Percentiles rank a stretch among this genome's conserved stretches.
These are phyloP conservation scores for Botryobasidium botryosum DNA, from an alignment of 768 basidiomycete species.

Conservation along the genomic window DNA sequence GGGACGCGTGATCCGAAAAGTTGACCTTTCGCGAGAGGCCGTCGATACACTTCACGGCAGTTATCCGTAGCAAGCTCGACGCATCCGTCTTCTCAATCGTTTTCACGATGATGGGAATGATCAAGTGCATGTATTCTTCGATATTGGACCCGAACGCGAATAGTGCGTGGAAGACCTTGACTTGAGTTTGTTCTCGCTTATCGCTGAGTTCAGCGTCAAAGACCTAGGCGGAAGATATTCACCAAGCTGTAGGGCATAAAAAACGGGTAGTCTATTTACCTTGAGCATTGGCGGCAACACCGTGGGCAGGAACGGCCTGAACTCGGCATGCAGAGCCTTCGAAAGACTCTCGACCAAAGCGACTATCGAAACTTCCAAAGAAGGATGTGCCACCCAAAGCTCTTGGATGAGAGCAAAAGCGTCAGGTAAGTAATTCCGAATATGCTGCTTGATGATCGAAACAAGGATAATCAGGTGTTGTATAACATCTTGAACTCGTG, in stretches of 20 bases:
- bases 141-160: constrained; percentile 91
- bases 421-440: constrained; percentile 77
- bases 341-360: constrained; percentile 85
- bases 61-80: constrained; percentile 57
- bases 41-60: constrained; percentile 82
- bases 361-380: constrained; percentile 82
- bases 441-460: constrained; percentile 92
- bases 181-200: constrained; percentile 57
- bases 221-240: constrained; percentile 16
- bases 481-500: constrained; percentile 77
- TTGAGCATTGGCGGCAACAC: constrained; percentile 80
- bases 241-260: background rate
- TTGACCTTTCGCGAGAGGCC: constrained; percentile 83
- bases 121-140: constrained; percentile 93
- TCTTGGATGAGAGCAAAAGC: constrained; percentile 76
- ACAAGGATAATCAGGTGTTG: constrained; percentile 92
- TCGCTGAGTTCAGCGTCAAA: constrained; percentile 82
- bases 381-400: constrained; percentile 61
- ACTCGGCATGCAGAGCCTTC: constrained; percentile 88
- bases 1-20: constrained; percentile 93
- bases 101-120: constrained; percentile 86
- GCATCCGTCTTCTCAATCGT: constrained; percentile 75
- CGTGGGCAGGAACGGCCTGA: constrained; percentile 86
- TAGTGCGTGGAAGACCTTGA: constrained; percentile 88
- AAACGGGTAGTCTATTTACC: constrained; percentile 16